Evolutionary conservation across 2,329 filamentous ascomycete species (phyloP), one percentile per base, ranked within the genome.

Genomic region (Zarea fungicola): DNA sequence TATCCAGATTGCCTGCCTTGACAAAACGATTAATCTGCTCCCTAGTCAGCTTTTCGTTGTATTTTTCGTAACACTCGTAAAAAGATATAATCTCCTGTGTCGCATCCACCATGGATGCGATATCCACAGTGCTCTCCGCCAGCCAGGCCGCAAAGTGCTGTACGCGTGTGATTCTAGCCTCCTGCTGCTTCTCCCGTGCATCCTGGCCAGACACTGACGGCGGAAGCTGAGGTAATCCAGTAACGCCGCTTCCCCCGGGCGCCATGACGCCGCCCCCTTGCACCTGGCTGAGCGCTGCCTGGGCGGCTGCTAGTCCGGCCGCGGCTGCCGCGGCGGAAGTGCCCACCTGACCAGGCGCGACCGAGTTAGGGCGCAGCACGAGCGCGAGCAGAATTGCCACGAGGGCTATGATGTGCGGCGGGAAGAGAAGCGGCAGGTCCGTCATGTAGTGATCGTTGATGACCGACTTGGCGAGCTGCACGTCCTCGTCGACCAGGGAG

Each of bases 381-480:
- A 96, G 78, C 1, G 89, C 84, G 6, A 96, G 75, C 50, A 95
- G 80, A 52, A 95, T 85, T 6, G 89, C 87, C 28, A 89, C 91
- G 34, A 95, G 79, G n/a, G 89, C 89, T 49, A 95, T 84, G 42
- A 89, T 77, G 60, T 96, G 89, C n/a, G 91, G 91, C 11, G 90
- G 77, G 61, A 90, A 86, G 0, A 95, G 76, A 13, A 96, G 74
- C 2, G 89, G 88, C n/a, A 96, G 74, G 63, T 96, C 91, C 7
- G 91, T 96, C 68, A 95, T 84, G 70, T 89, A 96, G 64, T 89
- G 87, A 65, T 96, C 91, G 68, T 96, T 96, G 63, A 96, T 84
- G 52, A 96, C 82, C 2, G 83, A 87, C 74, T 86, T 87, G 25
- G 89, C 87, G 26, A 95, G 75, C 39, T 81, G 78, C 23, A 82